Percentiles rank a stretch among this genome's conserved stretches.
Conservation (phyloP, 805 yeast genomes). For the Myxozyma sirexii region DNA sequence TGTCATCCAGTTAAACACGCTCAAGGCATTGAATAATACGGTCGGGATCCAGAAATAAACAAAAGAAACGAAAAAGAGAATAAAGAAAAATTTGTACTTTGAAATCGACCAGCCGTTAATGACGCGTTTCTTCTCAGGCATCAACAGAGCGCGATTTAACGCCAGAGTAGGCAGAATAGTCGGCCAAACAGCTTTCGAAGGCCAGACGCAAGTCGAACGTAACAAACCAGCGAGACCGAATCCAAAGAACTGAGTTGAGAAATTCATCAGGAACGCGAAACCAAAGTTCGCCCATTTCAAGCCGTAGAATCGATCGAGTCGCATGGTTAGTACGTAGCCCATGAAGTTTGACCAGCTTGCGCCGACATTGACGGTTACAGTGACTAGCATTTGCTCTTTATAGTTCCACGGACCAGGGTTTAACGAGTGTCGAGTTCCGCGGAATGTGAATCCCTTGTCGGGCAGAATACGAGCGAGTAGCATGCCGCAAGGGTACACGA, state of each 20-base stretch:
- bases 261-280: constrained; percentile 55
- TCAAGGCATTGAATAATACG: constrained; percentile 59
- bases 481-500: constrained; percentile 62
- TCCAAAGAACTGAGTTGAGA: constrained; percentile 56
- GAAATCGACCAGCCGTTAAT: constrained; percentile 66
- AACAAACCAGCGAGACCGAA: constrained; percentile 64
- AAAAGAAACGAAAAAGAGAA: constrained; percentile 47
- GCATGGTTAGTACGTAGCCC: constrained; percentile 31
- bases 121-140: constrained; percentile 36
- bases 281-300: constrained; percentile 47
- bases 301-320: constrained; percentile 48
- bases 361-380: constrained; percentile 42
- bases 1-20: constrained; percentile 60
- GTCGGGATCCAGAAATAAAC: constrained; percentile 64
- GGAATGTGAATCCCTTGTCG: constrained; percentile 20
- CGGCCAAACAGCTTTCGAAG: constrained; percentile 56
- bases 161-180: constrained; percentile 61
- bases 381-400: constrained; percentile 67
- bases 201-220: constrained; percentile 57
- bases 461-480: constrained; percentile 27
- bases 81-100: constrained; percentile 52
- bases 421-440: constrained; percentile 47
- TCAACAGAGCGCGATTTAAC: constrained; percentile 45
- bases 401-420: constrained; percentile 66
- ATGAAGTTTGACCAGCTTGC: constrained; percentile 12